A percentile compares a stretch with the other conserved stretches of the same genome.
These are phyloP conservation scores for Magnolia officinalis DNA, from an alignment of 164 flowering plant species.

Conservation along the genomic window DNA sequence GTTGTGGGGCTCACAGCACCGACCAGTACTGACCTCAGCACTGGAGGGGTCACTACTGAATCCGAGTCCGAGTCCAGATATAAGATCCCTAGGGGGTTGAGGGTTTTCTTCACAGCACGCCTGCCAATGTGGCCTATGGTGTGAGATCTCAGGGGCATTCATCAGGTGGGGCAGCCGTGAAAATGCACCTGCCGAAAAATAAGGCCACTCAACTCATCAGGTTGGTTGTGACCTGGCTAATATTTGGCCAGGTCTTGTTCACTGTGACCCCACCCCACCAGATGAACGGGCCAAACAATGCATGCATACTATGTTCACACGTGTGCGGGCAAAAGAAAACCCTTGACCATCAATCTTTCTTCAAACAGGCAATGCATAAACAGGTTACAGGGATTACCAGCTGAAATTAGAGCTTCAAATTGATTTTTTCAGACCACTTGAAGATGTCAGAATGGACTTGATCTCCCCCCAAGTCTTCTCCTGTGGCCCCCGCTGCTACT, in stretches of 20 bases:
- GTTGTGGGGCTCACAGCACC: too few species aligned
- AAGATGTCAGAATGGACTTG: slow-evolving; percentile 76
- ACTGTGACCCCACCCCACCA: not conserved
- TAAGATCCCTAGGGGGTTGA: too few species aligned
- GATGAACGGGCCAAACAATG: not conserved
- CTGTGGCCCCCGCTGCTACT: slow-evolving; percentile 86
- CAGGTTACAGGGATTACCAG: slow-evolving; percentile 12
- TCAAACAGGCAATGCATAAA: not conserved
- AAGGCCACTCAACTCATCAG: not conserved
- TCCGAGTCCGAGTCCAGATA: too few species aligned
- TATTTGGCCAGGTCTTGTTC: not conserved
- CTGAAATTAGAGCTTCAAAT: slow-evolving; percentile 44
- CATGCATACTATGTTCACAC: not conserved
- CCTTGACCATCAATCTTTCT: not conserved
- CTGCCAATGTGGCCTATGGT: not conserved
- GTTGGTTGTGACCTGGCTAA: not conserved
- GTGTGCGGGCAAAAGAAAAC: not conserved
- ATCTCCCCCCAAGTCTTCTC: slow-evolving; percentile 89
- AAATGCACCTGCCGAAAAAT: too few species aligned
- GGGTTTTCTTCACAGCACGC: not conserved
- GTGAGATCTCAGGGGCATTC: not conserved
- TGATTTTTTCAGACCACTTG: slow-evolving; percentile 82
- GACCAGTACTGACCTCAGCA: too few species aligned
- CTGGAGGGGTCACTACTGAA: too few species aligned
- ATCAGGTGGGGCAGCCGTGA: not conserved